phyloP scores from a whole-genome alignment of 371 early-diverging fungal species.

The Rhizopus delemar region DNA sequence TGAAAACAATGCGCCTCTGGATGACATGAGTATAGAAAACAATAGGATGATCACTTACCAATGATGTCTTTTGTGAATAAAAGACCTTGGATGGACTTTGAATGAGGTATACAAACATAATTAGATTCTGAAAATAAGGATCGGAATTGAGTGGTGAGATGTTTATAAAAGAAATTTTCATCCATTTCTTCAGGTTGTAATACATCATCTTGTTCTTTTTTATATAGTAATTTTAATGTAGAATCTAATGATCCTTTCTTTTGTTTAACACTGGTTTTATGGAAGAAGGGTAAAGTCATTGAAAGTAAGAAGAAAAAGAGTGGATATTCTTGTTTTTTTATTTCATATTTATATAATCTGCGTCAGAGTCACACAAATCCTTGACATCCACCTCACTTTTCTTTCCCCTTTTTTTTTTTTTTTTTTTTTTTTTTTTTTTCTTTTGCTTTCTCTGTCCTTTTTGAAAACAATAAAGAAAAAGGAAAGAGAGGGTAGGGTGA shows the following conservation, averaged over 20 bases:
- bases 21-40: neutral
- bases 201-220: conserved; percentile 3
- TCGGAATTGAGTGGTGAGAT: conserved; percentile 42
- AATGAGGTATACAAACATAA: conserved; percentile 61
- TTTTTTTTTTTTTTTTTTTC: neutral
- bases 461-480: too few relatives aligned
- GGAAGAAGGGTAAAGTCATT: conserved; percentile 36
- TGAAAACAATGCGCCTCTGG: conserved; percentile 63
- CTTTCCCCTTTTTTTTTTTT: neutral
- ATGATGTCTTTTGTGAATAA: conserved; percentile 57
- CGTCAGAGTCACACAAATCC: too few relatives aligned
- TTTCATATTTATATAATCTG: too few relatives aligned
- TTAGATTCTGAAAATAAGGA: conserved; percentile 48
- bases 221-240: neutral
- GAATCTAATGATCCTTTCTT: conserved; percentile 17
- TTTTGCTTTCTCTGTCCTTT: too few relatives aligned
- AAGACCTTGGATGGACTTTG: conserved; percentile 55
- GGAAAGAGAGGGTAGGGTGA: too few relatives aligned
- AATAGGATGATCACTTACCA: conserved; percentile 34
- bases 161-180: conserved; percentile 53
- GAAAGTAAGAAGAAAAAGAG: conserved; percentile 3
- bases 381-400: too few relatives aligned
- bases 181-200: conserved; percentile 49
- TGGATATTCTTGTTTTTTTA: too few relatives aligned
- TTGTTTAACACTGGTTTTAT: conserved; percentile 36